Conservation (phyloP, 768 basidiomycete genomes). For the Gelatoporia subvermispora region DNA sequence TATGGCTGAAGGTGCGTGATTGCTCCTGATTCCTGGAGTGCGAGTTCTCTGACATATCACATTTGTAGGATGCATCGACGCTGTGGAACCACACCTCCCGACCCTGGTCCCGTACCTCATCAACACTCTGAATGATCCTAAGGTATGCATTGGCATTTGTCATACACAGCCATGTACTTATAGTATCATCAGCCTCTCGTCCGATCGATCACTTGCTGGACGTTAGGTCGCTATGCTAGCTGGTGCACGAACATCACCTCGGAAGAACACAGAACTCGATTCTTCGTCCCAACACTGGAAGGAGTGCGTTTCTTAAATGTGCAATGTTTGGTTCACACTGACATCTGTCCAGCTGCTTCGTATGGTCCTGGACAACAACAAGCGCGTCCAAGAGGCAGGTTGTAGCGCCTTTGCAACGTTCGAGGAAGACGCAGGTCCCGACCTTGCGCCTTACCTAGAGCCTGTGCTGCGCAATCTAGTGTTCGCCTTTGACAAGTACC, state of each 20-base stretch:
- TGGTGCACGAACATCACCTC: slow-evolving; percentile 89
- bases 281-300: slow-evolving; percentile 98
- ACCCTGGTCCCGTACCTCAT: slow-evolving; percentile 91
- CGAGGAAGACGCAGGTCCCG: slow-evolving; percentile 92
- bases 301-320: slow-evolving; percentile 57
- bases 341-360: slow-evolving; percentile 72
- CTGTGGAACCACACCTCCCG: slow-evolving; percentile 91
- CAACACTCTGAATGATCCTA: slow-evolving; percentile 83
- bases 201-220: slow-evolving; percentile 98
- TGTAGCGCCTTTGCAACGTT: slow-evolving; percentile 98
- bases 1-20: slow-evolving; percentile 86
- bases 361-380: slow-evolving; percentile 97
- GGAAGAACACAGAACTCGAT: slow-evolving; percentile 83
- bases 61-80: slow-evolving; percentile 87
- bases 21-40: background rate
- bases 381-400: slow-evolving; percentile 98
- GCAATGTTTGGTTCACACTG: background rate
- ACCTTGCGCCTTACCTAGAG: slow-evolving; percentile 90
- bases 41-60: background rate
- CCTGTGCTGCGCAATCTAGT: slow-evolving; percentile 94
- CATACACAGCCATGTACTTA: background rate
- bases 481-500: slow-evolving; percentile 95
- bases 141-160: slow-evolving; percentile 44
- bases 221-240: slow-evolving; percentile 95
- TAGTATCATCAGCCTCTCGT: slow-evolving; percentile 70